phyloP scores from a whole-genome alignment of 176 grass and related monocot genomes.

The Typha latifolia region DNA sequence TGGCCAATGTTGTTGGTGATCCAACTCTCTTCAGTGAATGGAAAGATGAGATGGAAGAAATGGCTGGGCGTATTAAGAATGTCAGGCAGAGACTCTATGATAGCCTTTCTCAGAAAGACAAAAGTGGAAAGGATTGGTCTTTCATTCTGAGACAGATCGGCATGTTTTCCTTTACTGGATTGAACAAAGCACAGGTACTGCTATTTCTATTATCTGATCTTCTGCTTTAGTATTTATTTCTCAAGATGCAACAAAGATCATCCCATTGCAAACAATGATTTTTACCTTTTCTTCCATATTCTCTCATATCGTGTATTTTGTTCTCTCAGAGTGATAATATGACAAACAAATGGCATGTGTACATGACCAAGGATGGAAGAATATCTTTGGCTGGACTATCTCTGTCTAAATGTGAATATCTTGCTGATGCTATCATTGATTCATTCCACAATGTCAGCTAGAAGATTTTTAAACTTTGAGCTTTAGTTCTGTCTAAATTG shows the following conservation, averaged over 20 bases:
- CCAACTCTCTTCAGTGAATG: slow-evolving; percentile 80
- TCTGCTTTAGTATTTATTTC: not conserved
- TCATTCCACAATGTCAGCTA: slow-evolving; percentile 82
- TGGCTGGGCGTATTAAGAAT: slow-evolving; percentile 91
- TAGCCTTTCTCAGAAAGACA: slow-evolving; percentile 58
- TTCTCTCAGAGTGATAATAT: slow-evolving; percentile 67
- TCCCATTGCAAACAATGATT: not conserved
- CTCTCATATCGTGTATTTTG: not conserved
- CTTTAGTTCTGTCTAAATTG: not conserved
- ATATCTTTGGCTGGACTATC: slow-evolving; percentile 85
- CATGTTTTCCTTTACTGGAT: slow-evolving; percentile 95
- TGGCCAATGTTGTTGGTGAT: slow-evolving; percentile 88
- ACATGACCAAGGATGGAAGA: slow-evolving; percentile 95
- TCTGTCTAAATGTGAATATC: slow-evolving; percentile 77
- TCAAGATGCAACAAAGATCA: not conserved
- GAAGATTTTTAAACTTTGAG: slow-evolving; percentile 2
- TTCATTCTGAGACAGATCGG: slow-evolving; percentile 91
- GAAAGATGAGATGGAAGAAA: slow-evolving; percentile 85
- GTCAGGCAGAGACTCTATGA: slow-evolving; percentile 79
- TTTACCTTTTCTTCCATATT: not conserved
- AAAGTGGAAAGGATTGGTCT: slow-evolving; percentile 90
- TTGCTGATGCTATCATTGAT: slow-evolving; percentile 84
- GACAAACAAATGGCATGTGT: slow-evolving; percentile 90
- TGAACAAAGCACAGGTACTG: slow-evolving; percentile 72
- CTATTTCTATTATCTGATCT: too few species aligned